Conservation (phyloP, 169 alveolate genomes). For the Cryptosporidium baileyi region DNA sequence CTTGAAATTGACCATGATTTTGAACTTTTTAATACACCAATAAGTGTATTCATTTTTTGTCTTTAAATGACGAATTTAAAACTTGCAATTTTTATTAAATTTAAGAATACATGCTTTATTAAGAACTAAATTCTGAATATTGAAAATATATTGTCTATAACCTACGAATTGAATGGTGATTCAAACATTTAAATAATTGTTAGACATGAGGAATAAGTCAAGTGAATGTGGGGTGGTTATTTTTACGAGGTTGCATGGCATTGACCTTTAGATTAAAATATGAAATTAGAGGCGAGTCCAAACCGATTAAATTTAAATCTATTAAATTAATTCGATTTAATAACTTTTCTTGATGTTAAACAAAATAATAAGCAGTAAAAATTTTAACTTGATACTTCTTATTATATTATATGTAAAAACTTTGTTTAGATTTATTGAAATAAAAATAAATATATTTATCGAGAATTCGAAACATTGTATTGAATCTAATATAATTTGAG, state of each 20-base stretch:
- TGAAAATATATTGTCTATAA: background rate
- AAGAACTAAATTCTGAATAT: background rate
- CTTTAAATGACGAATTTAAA: background rate
- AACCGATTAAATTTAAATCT: no score
- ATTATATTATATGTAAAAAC: no score
- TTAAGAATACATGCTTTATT: background rate
- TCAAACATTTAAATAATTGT: background rate
- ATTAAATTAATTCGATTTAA: no score
- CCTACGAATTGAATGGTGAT: no score
- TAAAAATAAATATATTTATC: no score
- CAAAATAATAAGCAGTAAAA: no score
- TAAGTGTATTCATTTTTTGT: background rate
- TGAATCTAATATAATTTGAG: no score
- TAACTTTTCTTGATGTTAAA: no score
- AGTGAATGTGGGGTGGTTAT: constrained; percentile 68
- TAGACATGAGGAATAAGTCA: constrained; percentile 36
- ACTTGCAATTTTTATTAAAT: no score
- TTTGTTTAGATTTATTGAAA: no score
- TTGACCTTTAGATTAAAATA: constrained; percentile 12
- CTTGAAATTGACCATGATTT: constrained; percentile 57
- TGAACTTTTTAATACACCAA: constrained; percentile 17
- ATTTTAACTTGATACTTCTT: no score
- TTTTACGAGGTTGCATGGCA: constrained; percentile 62
- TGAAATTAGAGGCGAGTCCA: background rate
- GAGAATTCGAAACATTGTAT: no score